phyloP scores from a whole-genome alignment of 345 rosid species.

The Orychophragmus violaceus region DNA sequence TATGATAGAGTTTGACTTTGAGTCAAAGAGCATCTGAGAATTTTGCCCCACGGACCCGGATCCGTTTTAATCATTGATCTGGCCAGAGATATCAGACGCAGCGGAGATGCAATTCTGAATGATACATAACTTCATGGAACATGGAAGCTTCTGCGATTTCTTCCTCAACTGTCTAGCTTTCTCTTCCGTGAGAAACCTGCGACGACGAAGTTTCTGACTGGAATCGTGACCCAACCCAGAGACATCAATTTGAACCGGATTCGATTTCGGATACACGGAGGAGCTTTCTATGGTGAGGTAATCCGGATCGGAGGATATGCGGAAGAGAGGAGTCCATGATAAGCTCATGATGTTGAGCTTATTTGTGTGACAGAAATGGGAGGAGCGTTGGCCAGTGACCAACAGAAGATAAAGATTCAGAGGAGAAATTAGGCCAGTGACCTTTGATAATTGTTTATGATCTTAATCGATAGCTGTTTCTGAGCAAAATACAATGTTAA shows the following conservation, averaged over 20 bases:
- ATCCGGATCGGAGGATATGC: slow-evolving; percentile 55
- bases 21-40: too few relatives aligned
- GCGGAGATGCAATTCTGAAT: slow-evolving; percentile 67
- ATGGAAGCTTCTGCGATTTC: slow-evolving; percentile 44
- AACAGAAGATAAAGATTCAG: too few relatives aligned
- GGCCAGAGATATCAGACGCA: slow-evolving; percentile 45
- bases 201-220: slow-evolving; percentile 31
- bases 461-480: too few relatives aligned
- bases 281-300: slow-evolving; percentile 35
- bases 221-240: slow-evolving; percentile 22
- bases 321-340: slow-evolving; percentile 71
- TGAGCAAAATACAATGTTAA: too few relatives aligned
- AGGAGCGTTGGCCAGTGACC: too few relatives aligned
- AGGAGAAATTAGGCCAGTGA: too few relatives aligned
- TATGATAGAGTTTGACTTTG: too few relatives aligned
- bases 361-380: too few relatives aligned
- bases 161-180: slow-evolving; percentile 54
- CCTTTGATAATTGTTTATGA: too few relatives aligned
- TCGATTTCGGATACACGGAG: not conserved
- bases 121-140: slow-evolving; percentile 71
- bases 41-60: too few relatives aligned
- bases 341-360: too few relatives aligned
- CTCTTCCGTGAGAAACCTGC: slow-evolving; percentile 62
- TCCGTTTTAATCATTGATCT: slow-evolving; percentile 15
- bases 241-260: not conserved